Percentiles rank a stretch among this genome's conserved stretches.
phyloP scores from a whole-genome alignment of 1,284 basidiomycete genomes.

The Puccinia novopanici region DNA sequence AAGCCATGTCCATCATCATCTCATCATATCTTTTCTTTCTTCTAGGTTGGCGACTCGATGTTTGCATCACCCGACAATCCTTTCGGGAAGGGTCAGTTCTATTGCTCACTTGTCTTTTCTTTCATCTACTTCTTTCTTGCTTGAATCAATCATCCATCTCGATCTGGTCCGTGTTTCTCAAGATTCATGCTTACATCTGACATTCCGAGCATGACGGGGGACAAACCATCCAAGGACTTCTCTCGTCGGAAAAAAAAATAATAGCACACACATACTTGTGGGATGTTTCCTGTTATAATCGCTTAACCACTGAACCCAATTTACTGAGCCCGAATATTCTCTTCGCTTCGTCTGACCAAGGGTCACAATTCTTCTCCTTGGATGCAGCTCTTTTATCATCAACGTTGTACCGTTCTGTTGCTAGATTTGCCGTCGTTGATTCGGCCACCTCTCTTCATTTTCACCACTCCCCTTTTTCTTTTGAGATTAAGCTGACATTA shows the following conservation, averaged over 20 bases:
- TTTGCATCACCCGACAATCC: constrained; percentile 96
- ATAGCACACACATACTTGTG: no score
- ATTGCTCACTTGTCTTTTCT: constrained; percentile 23
- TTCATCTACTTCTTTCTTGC: constrained; percentile 16
- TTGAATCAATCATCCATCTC: constrained; percentile 6
- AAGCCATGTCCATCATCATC: no score
- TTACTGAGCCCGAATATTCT: constrained; percentile 28
- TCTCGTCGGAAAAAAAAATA: no score
- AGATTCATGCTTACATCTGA: constrained; percentile 1
- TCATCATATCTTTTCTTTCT: not conserved
- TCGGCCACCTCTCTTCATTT: not conserved
- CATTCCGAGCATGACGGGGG: not conserved
- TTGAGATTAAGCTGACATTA: not conserved
- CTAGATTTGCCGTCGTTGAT: not conserved
- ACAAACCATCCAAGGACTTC: not conserved
- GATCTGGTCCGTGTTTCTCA: not conserved
- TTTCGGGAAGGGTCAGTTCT: constrained; percentile 71
- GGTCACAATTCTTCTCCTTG: constrained; percentile 8
- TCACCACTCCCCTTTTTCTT: not conserved
- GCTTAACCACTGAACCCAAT: not conserved
- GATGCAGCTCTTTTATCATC: no score
- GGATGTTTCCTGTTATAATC: no score
- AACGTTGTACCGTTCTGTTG: no score
- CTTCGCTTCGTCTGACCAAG: constrained; percentile 4
- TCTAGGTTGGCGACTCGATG: constrained; percentile 62